Percentiles rank a stretch among this genome's conserved stretches.
Conservation (phyloP, 306 rosid species). For the Malus sieversii region DNA sequence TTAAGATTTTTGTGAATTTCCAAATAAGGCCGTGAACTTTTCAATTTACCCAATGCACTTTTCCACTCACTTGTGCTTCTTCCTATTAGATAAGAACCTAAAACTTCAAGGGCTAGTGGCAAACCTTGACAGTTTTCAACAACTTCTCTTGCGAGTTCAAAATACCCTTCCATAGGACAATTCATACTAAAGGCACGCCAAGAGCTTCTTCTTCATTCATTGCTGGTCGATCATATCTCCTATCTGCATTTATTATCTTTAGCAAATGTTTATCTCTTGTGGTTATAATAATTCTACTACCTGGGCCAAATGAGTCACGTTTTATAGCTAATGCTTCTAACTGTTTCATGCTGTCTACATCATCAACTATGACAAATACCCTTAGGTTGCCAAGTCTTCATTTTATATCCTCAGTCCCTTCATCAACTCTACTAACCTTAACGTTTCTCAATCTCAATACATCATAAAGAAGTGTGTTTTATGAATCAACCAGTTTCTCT, state of each 20-base stretch:
- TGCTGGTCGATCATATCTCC: neutral
- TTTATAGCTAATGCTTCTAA: neutral
- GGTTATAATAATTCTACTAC: conserved; percentile 24
- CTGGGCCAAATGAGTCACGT: neutral
- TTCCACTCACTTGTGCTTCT: conserved; percentile 21
- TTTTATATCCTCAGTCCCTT: neutral
- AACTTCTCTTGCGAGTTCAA: neutral
- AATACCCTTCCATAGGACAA: neutral
- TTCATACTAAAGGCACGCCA: conserved; percentile 21
- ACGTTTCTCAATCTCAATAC: neutral
- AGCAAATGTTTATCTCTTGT: conserved; percentile 10
- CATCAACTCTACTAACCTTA: neutral
- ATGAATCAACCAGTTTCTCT: neutral
- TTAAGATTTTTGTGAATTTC: conserved; percentile 16
- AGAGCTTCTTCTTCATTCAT: conserved; percentile 15
- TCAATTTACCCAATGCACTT: conserved; percentile 12
- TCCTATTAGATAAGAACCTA: conserved; percentile 22
- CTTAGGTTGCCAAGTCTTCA: neutral
- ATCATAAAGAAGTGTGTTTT: conserved; percentile 9
- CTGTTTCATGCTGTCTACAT: neutral
- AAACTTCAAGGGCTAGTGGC: conserved; percentile 31
- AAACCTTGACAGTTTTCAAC: conserved; percentile 23
- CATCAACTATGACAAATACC: conserved; percentile 12
- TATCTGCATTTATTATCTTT: neutral
- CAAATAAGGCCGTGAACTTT: neutral